phyloP scores from a whole-genome alignment of 495 filamentous ascomycete species.

The Xylaria telfairii region DNA sequence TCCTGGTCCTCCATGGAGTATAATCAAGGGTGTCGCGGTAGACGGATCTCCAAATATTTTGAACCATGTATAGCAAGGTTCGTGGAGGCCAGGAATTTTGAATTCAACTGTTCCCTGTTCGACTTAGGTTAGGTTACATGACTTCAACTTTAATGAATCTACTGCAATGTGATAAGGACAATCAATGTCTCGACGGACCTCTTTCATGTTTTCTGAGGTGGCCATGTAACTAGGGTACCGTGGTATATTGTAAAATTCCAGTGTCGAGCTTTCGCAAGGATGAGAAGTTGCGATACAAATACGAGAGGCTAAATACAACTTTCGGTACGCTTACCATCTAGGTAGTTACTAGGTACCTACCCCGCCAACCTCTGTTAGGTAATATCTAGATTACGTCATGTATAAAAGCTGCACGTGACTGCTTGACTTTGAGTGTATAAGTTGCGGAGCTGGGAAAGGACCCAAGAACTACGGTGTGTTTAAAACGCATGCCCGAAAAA shows the following conservation, averaged over 20 bases:
- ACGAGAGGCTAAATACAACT: not conserved
- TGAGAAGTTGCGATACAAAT: not conserved
- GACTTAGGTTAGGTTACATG: not conserved
- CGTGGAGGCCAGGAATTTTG: not conserved
- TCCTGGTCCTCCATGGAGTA: conserved; percentile 56
- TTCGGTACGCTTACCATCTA: not conserved
- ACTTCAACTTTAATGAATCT: not conserved
- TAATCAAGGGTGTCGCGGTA: conserved; percentile 36
- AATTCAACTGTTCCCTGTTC: not conserved
- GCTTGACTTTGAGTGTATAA: not conserved
- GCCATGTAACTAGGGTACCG: not conserved
- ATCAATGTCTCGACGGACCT: not conserved
- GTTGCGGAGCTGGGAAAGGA: not conserved
- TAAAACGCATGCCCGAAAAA: not conserved
- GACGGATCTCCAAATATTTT: not conserved
- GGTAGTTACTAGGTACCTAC: too few species aligned
- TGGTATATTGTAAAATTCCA: not conserved
- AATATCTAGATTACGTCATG: not conserved
- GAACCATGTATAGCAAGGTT: not conserved
- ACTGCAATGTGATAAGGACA: not conserved
- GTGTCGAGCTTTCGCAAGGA: not conserved
- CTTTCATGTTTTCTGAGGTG: not conserved
- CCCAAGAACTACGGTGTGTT: not conserved
- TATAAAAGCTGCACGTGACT: not conserved
- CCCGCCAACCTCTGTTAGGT: too few species aligned